A percentile compares a stretch with the other conserved stretches of the same genome.
Evolutionary conservation across 257 asterid species (phyloP).

Genomic region (Verbascum thapsus): DNA sequence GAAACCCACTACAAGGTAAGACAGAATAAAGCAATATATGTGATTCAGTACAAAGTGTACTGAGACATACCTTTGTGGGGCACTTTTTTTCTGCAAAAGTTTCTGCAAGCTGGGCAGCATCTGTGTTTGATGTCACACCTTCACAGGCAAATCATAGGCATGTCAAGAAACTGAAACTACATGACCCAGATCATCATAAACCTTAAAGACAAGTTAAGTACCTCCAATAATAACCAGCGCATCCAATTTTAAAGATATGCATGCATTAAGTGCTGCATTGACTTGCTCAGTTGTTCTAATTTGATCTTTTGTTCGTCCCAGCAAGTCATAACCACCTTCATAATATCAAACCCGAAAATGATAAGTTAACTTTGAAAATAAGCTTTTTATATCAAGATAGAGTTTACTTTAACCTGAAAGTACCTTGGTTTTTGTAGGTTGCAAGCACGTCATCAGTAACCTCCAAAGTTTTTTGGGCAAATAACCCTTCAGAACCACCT

Average conservation of each 20-base stretch:
- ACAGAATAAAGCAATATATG: conserved; percentile 1
- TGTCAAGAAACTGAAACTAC: conserved; percentile 32
- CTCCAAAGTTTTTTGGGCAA: conserved; percentile 87
- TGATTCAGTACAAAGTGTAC: conserved; percentile 19
- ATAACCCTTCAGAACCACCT: conserved; percentile 99
- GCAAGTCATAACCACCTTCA: conserved; percentile 93
- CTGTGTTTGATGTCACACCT: conserved; percentile 99
- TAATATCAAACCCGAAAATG: conserved; percentile 19
- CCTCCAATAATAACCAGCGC: conserved; percentile 96
- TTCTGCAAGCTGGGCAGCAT: conserved; percentile 99
- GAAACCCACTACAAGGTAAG: not conserved
- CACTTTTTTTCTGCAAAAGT: conserved; percentile 90
- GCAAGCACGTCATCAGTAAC: conserved; percentile 78
- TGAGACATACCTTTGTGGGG: conserved; percentile 64
- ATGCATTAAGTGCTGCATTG: conserved; percentile 77
- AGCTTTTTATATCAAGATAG: conserved; percentile 13
- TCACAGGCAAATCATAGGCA: conserved; percentile 30
- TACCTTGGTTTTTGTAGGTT: conserved; percentile 95
- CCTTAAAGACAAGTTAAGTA: conserved; percentile 33
- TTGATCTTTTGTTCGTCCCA: conserved; percentile 96
- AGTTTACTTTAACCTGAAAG: not conserved
- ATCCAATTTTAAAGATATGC: conserved; percentile 78
- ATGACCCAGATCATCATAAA: conserved; percentile 24
- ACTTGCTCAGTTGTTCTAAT: conserved; percentile 94
- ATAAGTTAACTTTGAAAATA: conserved; percentile 12